Conservation (phyloP, 352 stramenopile species). For the Pythium rhizo-oryzae region DNA sequence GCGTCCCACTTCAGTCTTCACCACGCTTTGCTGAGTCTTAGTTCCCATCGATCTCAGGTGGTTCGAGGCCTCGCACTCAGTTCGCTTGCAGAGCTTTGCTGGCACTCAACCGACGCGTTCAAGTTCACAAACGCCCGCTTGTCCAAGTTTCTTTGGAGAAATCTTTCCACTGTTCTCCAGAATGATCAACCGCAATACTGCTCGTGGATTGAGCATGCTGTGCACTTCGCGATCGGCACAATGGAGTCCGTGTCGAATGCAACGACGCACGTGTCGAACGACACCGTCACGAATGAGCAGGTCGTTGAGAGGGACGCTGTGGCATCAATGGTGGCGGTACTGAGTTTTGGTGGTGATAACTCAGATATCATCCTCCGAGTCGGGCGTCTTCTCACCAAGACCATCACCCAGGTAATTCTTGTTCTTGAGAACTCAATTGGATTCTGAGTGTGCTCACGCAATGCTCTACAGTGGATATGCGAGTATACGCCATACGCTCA, state of each 20-base stretch:
- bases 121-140: slow-evolving; percentile 22
- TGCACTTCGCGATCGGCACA: slow-evolving; percentile 3
- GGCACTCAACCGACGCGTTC: slow-evolving; percentile 18
- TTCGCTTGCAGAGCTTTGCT: slow-evolving; percentile 23
- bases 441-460: no score
- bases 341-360: slow-evolving; percentile 15
- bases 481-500: slow-evolving; percentile 3
- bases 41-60: slow-evolving; percentile 9
- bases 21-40: slow-evolving; percentile 14
- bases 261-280: no score
- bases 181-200: slow-evolving; percentile 9
- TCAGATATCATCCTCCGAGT: slow-evolving; percentile 12
- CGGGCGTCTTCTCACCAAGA: slow-evolving; percentile 1
- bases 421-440: background rate
- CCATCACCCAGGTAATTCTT: slow-evolving; percentile 6
- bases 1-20: slow-evolving; percentile 23
- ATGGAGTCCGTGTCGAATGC: background rate
- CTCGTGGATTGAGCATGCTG: slow-evolving; percentile 22
- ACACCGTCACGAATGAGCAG: no score
- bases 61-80: slow-evolving; percentile 18
- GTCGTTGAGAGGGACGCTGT: slow-evolving; percentile 8
- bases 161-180: slow-evolving; percentile 8
- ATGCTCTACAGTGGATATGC: slow-evolving; percentile 17
- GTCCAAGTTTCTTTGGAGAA: slow-evolving; percentile 26
- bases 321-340: slow-evolving; percentile 16